Evolutionary conservation across 2,329 filamentous ascomycete genomes (phyloP), one percentile per base, ranked within the genome.

Genomic region (Nigrospora osmanthi): DNA sequence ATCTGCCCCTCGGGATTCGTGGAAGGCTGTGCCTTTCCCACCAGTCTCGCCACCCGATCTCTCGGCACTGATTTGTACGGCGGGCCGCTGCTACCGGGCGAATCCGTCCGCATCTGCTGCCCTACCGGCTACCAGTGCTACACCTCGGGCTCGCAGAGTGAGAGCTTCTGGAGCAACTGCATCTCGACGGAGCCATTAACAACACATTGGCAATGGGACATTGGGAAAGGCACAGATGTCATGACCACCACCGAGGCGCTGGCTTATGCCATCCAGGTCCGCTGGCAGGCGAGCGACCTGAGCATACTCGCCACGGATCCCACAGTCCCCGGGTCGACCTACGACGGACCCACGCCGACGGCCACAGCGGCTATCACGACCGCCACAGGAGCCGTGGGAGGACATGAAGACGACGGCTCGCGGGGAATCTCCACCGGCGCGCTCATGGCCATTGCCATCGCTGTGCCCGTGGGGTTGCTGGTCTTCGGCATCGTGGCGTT

Each of bases 1-100:
- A 39, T 45, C 33, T 45, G 44, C 38, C 44, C 44, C 3, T 28
- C 31, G 11, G 44, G 44, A 11, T 45, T 41, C 36, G 14, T 31
- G 12, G 44, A 42, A 37, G 36, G 44, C 12, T 45, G 44, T 16
- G 23, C 35, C 12, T 44, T 44, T 33, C 42, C 42, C 1, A 44
- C 15, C 15, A 12, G n/a, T 11, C 42, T 38, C 7, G 42, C 42
- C 42, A 14, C 4, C 11, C 17, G 4, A 14, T 12, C 3, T 35
- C 30, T 31, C 35, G 42, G 42, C 7, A 44, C 42, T 23, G 34
- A 34, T 10, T 32, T 44, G 28, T 38, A 32, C 11, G 42, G 42
- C 35, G 42, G 42, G 5, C 28, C 42, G 12, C 15, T 44, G 35
- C 10, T 44, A 11, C 13, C 35, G 28, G 28, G 42, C 35, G 42